Percentiles rank a stretch among this genome's conserved stretches.
phyloP scores from a whole-genome alignment of 1,139 yeast genomes.

The Diutina rugosa region DNA sequence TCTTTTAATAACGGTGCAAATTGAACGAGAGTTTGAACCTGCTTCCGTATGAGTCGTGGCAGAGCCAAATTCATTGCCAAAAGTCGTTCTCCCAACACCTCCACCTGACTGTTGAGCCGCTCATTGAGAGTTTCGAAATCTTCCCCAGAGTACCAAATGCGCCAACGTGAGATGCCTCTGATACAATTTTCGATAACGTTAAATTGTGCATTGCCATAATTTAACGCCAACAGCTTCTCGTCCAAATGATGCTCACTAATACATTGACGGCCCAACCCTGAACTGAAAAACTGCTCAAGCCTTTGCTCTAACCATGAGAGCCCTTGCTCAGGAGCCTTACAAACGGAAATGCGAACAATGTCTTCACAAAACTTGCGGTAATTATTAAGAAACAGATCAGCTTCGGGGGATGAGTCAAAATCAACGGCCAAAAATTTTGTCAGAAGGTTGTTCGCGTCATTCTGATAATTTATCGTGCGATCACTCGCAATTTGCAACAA shows the following conservation, averaged over 20 bases:
- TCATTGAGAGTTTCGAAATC: conserved; percentile 50
- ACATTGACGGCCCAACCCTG: conserved; percentile 59
- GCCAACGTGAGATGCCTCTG: conserved; percentile 93
- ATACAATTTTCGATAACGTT: conserved; percentile 81
- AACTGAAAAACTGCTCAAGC: conserved; percentile 59
- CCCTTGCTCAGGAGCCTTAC: conserved; percentile 76
- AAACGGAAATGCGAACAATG: conserved; percentile 75
- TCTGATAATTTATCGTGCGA: conserved; percentile 62
- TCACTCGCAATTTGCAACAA: conserved; percentile 69
- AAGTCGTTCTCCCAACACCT: conserved; percentile 64
- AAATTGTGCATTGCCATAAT: conserved; percentile 71
- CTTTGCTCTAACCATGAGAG: conserved; percentile 71
- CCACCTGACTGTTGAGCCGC: conserved; percentile 50
- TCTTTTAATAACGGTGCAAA: conserved; percentile 88
- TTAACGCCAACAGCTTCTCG: conserved; percentile 56
- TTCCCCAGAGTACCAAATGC: conserved; percentile 68
- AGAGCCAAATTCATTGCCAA: conserved; percentile 66
- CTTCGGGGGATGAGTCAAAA: conserved; percentile 80
- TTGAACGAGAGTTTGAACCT: conserved; percentile 89
- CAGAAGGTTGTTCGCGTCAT: conserved; percentile 51
- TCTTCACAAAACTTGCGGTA: conserved; percentile 83
- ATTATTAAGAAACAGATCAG: conserved; percentile 62
- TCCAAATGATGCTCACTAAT: conserved; percentile 42
- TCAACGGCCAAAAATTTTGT: conserved; percentile 64
- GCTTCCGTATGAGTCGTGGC: conserved; percentile 72